phyloP scores from a whole-genome alignment of 768 basidiomycete species.

The Hygrophoropsis aurantiaca region DNA sequence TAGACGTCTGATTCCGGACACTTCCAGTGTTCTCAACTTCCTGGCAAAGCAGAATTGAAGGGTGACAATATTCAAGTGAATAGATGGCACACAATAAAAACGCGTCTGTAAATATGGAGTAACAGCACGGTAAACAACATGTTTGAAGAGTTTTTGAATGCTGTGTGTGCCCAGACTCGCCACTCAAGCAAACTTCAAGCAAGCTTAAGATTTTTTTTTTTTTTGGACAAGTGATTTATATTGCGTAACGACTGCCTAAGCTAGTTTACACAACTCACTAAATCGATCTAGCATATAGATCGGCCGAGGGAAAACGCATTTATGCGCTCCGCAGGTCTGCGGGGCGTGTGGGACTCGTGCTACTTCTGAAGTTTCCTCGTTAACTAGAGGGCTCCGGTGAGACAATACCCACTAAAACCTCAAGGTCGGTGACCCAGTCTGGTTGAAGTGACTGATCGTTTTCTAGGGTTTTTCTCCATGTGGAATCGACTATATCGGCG shows the following conservation, averaged over 20 bases:
- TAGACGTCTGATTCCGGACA: not conserved
- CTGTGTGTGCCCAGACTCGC: too few species aligned
- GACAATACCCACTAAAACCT: constrained; percentile 36
- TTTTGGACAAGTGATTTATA: too few species aligned
- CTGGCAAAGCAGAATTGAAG: constrained; percentile 4
- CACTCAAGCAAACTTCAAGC: too few species aligned
- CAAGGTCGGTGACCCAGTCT: constrained; percentile 18
- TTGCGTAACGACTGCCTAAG: too few species aligned
- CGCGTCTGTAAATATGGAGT: not conserved
- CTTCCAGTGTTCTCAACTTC: not conserved
- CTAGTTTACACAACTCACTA: too few species aligned
- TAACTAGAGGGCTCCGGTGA: not conserved
- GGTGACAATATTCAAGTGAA: not conserved
- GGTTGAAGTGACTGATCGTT: constrained; percentile 3
- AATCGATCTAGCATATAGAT: too few species aligned
- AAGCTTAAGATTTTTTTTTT: too few species aligned
- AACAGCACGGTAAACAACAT: not conserved
- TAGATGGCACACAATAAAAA: constrained; percentile 3
- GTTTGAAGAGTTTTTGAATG: not conserved
- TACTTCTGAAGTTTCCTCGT: not conserved
- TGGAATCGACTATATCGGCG: constrained; percentile 1
- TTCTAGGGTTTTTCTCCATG: constrained; percentile 16
- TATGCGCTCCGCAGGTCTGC: not conserved
- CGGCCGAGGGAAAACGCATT: too few species aligned
- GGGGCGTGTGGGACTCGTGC: constrained; percentile 1